Percentiles rank a stretch among this genome's conserved stretches.
Conservation (phyloP, 345 rosid species). For the Eucalyptus sideroxylon region DNA sequence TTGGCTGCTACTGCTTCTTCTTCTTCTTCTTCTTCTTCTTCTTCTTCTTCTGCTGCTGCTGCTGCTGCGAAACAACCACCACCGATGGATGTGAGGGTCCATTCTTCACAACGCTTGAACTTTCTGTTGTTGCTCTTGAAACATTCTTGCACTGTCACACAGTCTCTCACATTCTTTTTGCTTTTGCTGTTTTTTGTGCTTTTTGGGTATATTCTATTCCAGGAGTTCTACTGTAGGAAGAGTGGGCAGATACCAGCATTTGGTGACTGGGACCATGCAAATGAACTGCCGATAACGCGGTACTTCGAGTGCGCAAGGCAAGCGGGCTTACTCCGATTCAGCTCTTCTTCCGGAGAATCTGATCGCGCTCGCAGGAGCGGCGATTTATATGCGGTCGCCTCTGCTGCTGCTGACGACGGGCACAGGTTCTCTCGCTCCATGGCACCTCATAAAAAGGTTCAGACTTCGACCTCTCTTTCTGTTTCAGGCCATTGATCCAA, state of each 20-base stretch:
- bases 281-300: conserved; percentile 26
- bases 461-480: neutral
- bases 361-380: neutral
- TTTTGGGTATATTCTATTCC: neutral
- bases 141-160: neutral
- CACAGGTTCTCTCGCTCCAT: neutral
- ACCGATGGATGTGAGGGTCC: neutral
- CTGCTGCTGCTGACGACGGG: neutral
- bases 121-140: neutral
- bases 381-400: conserved; percentile 2
- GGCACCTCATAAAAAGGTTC: neutral
- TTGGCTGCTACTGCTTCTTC: neutral
- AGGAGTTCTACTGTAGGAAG: conserved; percentile 5
- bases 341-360: neutral
- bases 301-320: conserved; percentile 28
- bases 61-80: neutral
- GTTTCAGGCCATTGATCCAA: neutral
- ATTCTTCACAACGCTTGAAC: neutral
- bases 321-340: conserved; percentile 17
- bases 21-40: neutral
- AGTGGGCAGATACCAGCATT: neutral
- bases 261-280: conserved; percentile 7
- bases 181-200: neutral
- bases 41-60: neutral
- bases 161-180: neutral